Evolutionary conservation across 345 rosid species (phyloP).

Genomic region (Linum trigynum): DNA sequence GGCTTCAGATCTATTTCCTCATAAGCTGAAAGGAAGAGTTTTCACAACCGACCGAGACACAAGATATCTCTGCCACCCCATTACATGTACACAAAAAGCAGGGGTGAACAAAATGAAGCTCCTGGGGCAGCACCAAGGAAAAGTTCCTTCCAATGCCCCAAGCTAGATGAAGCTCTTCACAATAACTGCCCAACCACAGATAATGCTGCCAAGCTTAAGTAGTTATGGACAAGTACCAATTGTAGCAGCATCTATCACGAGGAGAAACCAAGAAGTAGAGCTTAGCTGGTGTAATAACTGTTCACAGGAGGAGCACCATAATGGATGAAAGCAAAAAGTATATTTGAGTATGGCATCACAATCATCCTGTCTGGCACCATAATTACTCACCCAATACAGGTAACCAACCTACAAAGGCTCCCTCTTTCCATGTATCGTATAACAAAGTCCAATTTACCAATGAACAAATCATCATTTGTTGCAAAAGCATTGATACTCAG

Average conservation of each 20-base stretch:
- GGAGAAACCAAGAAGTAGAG: conserved; percentile 34
- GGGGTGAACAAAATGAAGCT: background rate
- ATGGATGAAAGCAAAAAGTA: conserved; percentile 44
- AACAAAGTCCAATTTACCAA: background rate
- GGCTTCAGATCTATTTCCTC: conserved; percentile 3
- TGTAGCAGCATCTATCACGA: conserved; percentile 17
- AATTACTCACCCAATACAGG: conserved; percentile 57
- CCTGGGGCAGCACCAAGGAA: background rate
- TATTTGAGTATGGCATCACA: conserved; percentile 27
- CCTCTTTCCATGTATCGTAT: conserved; percentile 9
- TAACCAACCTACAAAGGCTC: conserved; percentile 35
- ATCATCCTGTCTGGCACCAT: conserved; percentile 53
- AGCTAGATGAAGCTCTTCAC: background rate
- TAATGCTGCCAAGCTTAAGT: conserved; percentile 5
- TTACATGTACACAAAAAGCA: background rate
- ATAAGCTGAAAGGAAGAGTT: background rate
- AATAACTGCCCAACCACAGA: background rate
- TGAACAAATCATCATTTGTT: background rate
- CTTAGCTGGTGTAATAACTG: conserved; percentile 47
- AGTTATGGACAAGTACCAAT: conserved; percentile 12
- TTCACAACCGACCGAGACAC: background rate
- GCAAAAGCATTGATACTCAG: background rate
- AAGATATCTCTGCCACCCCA: background rate
- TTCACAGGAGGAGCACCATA: conserved; percentile 40
- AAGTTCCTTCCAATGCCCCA: background rate